These are phyloP conservation scores for Fusarium nisikadoi DNA, from an alignment of 2,329 filamentous ascomycete species.

Conservation along the genomic window DNA sequence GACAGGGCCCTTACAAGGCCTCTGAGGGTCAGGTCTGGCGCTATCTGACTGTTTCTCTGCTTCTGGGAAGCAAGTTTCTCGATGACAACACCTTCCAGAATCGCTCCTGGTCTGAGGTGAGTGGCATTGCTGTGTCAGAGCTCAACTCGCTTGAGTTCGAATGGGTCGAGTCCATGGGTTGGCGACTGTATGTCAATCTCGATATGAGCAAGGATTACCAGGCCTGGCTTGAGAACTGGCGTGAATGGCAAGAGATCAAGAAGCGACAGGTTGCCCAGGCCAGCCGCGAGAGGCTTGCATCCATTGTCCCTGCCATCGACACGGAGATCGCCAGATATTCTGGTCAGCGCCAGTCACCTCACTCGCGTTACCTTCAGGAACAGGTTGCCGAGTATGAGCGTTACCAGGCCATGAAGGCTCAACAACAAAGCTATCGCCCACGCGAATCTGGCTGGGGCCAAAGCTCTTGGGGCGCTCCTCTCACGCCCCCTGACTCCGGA, in stretches of 20 bases:
- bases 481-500: conserved; percentile 70
- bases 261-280: conserved; percentile 62
- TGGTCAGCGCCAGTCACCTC: conserved; percentile 50
- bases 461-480: conserved; percentile 60
- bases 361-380: conserved; percentile 63
- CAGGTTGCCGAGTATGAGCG: conserved; percentile 66
- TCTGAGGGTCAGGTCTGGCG: conserved; percentile 83
- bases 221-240: conserved; percentile 71
- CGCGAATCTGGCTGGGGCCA: conserved; percentile 59
- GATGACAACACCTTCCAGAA: conserved; percentile 99
- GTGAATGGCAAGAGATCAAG: conserved; percentile 66
- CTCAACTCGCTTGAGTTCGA: conserved; percentile 88
- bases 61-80: conserved; percentile 93
- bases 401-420: conserved; percentile 57
- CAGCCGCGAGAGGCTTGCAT: conserved; percentile 61
- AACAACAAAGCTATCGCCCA: conserved; percentile 54
- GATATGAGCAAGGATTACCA: conserved; percentile 77
- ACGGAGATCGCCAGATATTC: conserved; percentile 54
- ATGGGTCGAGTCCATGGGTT: conserved; percentile 85
- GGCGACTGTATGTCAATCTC: conserved; percentile 88
- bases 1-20: conserved; percentile 63
- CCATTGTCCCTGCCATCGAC: conserved; percentile 61
- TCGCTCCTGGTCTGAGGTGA: conserved; percentile 95
- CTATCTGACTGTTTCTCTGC: conserved; percentile 83
- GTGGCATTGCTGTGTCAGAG: conserved; percentile 84